Conservation (phyloP, 129 eudicot species). For the Centella asiatica region DNA sequence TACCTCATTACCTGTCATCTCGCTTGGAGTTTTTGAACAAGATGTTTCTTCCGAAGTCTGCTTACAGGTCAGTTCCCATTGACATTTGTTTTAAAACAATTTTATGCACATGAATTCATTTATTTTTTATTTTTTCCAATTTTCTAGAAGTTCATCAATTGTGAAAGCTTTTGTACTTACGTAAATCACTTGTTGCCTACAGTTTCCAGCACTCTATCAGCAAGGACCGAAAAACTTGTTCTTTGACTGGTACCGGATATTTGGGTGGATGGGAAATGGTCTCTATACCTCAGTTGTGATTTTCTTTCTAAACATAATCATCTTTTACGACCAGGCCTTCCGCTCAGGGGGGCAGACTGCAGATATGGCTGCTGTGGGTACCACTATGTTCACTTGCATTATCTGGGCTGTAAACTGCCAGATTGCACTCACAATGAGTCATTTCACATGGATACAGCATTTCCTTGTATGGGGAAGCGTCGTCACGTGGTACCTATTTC, state of each 20-base stretch:
- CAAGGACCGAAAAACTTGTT: slow-evolving; percentile 63
- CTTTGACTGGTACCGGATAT: slow-evolving; percentile 54
- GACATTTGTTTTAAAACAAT: not conserved
- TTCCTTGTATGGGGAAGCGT: slow-evolving; percentile 55
- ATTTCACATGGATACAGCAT: slow-evolving; percentile 68
- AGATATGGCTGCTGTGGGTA: slow-evolving; percentile 52
- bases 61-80: slow-evolving; percentile 46
- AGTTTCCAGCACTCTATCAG: slow-evolving; percentile 68
- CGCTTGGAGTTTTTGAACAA: slow-evolving; percentile 64
- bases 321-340: slow-evolving; percentile 46
- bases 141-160: too few relatives aligned
- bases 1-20: slow-evolving; percentile 57
- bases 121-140: too few relatives aligned
- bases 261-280: slow-evolving; percentile 65
- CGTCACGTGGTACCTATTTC: slow-evolving; percentile 44
- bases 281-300: slow-evolving; percentile 39
- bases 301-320: slow-evolving; percentile 42
- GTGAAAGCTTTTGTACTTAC: not conserved
- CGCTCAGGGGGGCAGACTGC: slow-evolving; percentile 43
- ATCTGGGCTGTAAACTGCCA: slow-evolving; percentile 59
- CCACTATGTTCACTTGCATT: slow-evolving; percentile 52
- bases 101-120: not conserved
- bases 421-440: slow-evolving; percentile 57
- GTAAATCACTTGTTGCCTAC: slow-evolving; percentile 2
- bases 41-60: slow-evolving; percentile 63